Evolutionary conservation across 257 asterid genomes (phyloP), one percentile per base, ranked within the genome.

Genomic region (Lycium ferocissimum): DNA sequence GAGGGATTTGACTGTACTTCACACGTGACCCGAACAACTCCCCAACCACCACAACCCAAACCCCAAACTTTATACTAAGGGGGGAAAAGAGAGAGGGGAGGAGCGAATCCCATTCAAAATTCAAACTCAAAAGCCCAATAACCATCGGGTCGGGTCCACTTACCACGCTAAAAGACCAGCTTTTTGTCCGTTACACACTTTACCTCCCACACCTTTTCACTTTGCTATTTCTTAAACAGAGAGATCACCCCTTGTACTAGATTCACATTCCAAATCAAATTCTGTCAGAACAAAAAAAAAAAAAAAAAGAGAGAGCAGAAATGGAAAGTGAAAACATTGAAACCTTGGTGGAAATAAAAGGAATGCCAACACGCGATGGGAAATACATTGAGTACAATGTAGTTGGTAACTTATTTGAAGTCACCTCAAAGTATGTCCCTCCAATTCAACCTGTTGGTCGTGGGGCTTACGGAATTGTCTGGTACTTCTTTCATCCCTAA

Each of bases 391-490:
- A 92, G 93, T 95, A 91, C 90, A 95, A 90, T 87, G 91, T 94
- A 33, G 90, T 92, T 35, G 95, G 99, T 53, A 94, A 91, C 87
- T 90, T 93, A 66, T 92, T 95, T 79, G 94, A 92, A 80, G 90
- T 94, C 87, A 89, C 95, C 59, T 89, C 95, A 65, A 93, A 91
- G 79, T 95, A 95, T 86, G 62, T 87, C 17, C 97, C 97, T 58
- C 98, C 98, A 6, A 90, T 94, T 76, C 88, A 91, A 14, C 97
- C 97, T 18, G 92, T 92, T 8, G 97, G 98, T 71, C 94, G 97
- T 72, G 98, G 98, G 57, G 97, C 99, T 82, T 95, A 95, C 75
- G 98, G 97, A 37, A 91, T 95, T 61, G 98, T 94, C n/a, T 95
- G 99, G 98, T 95, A 7, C n/a, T 66, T 43, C 9, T 12, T 2